Evolutionary conservation across 2,329 filamentous ascomycete species (phyloP).

Genomic region (Aspergillus felis): DNA sequence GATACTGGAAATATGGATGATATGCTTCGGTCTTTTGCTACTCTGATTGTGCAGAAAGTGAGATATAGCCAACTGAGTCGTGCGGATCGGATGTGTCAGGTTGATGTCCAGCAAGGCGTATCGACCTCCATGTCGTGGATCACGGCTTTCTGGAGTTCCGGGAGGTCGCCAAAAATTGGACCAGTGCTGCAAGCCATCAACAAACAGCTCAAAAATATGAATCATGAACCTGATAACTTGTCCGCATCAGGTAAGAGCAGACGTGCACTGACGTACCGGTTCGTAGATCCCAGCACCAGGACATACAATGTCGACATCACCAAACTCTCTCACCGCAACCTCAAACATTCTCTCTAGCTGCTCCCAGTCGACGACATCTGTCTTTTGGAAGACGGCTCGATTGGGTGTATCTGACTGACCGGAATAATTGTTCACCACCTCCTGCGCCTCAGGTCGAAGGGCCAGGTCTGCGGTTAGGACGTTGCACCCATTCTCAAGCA

Average conservation of each 20-base stretch:
- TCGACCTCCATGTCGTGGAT: slow-evolving; percentile 36
- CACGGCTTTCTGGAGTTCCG: slow-evolving; percentile 39
- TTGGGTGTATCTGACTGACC: slow-evolving; percentile 13
- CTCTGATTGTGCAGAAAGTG: slow-evolving; percentile 40
- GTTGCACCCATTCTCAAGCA: slow-evolving; percentile 45
- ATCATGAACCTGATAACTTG: background rate
- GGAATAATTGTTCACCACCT: slow-evolving; percentile 37
- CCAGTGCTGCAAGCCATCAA: slow-evolving; percentile 33
- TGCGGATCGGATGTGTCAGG: slow-evolving; percentile 50
- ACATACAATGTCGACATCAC: slow-evolving; percentile 45
- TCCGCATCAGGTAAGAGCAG: background rate
- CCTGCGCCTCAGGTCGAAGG: slow-evolving; percentile 44
- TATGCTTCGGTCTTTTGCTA: slow-evolving; percentile 35
- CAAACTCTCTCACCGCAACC: slow-evolving; percentile 47
- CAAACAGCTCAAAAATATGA: background rate
- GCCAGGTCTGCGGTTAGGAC: slow-evolving; percentile 45
- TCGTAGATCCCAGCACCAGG: slow-evolving; percentile 46
- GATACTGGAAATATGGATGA: slow-evolving; percentile 49
- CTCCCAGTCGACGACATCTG: slow-evolving; percentile 49
- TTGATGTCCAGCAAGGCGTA: slow-evolving; percentile 50
- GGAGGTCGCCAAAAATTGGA: slow-evolving; percentile 51
- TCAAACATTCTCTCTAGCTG: slow-evolving; percentile 49
- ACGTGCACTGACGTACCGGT: slow-evolving; percentile 29
- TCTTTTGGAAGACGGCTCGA: slow-evolving; percentile 43
- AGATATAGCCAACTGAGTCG: slow-evolving; percentile 48